These are phyloP conservation scores for Dictyostelium intermedium DNA, from an alignment of 78 protist species.

Conservation along the genomic window DNA sequence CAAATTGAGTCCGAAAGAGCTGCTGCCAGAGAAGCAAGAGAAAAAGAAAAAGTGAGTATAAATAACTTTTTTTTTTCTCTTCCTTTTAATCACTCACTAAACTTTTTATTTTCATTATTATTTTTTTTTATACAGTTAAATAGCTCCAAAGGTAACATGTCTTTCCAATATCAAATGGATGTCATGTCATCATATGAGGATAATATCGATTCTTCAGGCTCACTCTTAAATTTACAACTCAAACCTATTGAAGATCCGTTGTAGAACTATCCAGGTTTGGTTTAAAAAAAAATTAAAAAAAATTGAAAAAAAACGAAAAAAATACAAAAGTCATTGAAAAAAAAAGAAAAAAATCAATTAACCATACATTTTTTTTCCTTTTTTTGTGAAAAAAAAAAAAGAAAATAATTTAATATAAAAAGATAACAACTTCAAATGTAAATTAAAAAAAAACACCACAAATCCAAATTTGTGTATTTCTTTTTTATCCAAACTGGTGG, in stretches of 20 bases:
- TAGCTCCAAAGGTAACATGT: constrained; percentile 35
- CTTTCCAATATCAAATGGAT: constrained; percentile 79
- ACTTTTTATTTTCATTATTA: not conserved
- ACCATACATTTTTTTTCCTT: not conserved
- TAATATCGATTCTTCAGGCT: not conserved
- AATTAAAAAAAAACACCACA: not conserved
- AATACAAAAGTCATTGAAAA: not conserved
- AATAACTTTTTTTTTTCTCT: too few relatives aligned
- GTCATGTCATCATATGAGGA: constrained; percentile 68
- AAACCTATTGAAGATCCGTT: constrained; percentile 51
- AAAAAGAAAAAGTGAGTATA: constrained; percentile 40
- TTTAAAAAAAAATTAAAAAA: not conserved
- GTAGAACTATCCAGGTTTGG: not conserved
- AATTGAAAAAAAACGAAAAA: not conserved
- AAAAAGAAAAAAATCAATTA: not conserved
- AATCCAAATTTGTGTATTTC: too few relatives aligned
- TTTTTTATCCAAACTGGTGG: not conserved
- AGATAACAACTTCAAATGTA: not conserved
- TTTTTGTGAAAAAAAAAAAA: too few relatives aligned
- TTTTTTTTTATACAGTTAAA: not conserved
- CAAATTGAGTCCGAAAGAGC: constrained; percentile 52
- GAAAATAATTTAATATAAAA: too few relatives aligned
- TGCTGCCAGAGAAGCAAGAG: constrained; percentile 80
- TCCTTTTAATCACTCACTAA: not conserved
- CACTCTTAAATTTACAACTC: constrained; percentile 37